Conservation (phyloP, 208 protist genomes). For the Wallacemonas sp. region DNA sequence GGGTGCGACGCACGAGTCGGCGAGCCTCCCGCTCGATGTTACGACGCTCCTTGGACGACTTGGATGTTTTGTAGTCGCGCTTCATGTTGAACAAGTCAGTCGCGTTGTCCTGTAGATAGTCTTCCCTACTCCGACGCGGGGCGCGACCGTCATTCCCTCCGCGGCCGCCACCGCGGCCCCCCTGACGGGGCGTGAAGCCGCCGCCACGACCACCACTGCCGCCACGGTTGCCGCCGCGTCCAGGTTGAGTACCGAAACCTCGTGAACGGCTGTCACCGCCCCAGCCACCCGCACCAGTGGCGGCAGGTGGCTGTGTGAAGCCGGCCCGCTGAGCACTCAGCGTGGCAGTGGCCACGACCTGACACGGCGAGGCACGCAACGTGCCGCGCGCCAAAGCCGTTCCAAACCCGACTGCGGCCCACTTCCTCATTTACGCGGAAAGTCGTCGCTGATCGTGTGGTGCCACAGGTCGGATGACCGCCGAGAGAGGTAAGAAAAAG, state of each 20-base stretch:
- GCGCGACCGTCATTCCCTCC: constrained; percentile 9
- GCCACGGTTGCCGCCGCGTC: neutral
- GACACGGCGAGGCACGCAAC: neutral
- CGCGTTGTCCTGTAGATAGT: constrained; percentile 48
- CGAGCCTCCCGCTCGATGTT: constrained; percentile 51
- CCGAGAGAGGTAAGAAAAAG: too few relatives aligned
- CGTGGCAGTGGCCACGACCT: neutral
- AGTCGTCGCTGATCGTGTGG: too few relatives aligned
- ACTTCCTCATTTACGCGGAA: constrained; percentile 9
- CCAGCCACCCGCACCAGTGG: neutral
- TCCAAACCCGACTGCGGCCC: neutral
- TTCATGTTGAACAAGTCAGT: constrained; percentile 66
- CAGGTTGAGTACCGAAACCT: neutral
- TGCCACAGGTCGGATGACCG: too few relatives aligned
- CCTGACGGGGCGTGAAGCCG: neutral
- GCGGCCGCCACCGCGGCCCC: constrained; percentile 10
- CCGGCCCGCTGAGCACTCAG: neutral
- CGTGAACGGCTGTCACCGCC: neutral
- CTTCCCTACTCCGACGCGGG: constrained; percentile 6
- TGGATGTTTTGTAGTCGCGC: constrained; percentile 50
- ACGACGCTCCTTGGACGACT: constrained; percentile 44
- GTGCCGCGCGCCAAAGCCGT: neutral
- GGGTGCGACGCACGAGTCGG: constrained; percentile 35
- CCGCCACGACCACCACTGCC: constrained; percentile 5
- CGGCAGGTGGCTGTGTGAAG: neutral